Conservation (phyloP, 768 basidiomycete genomes). For the Chalciporus sphaerocephalus region DNA sequence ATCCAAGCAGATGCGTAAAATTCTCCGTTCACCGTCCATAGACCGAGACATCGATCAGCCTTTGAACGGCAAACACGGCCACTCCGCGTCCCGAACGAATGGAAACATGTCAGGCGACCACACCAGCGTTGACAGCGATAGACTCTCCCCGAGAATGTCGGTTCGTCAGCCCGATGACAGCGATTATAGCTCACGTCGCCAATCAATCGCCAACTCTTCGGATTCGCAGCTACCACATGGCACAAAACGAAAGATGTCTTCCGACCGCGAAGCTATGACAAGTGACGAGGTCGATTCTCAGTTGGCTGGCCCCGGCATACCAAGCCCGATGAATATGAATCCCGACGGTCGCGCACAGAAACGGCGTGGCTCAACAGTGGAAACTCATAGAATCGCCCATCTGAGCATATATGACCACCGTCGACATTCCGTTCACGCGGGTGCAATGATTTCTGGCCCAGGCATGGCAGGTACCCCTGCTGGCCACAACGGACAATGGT, state of each 20-base stretch:
- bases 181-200: slow-evolving; percentile 65
- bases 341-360: slow-evolving; percentile 69
- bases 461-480: slow-evolving; percentile 22
- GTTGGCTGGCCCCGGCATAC: slow-evolving; percentile 63
- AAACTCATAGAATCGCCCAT: slow-evolving; percentile 70
- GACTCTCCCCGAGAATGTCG: slow-evolving; percentile 25
- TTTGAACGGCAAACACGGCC: slow-evolving; percentile 16
- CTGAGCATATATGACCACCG: slow-evolving; percentile 70
- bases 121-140: slow-evolving; percentile 39
- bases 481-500: slow-evolving; percentile 42
- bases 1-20: slow-evolving; percentile 45
- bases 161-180: slow-evolving; percentile 46
- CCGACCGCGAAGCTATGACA: slow-evolving; percentile 51
- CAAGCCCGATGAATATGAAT: slow-evolving; percentile 55
- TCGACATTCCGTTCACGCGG: slow-evolving; percentile 70
- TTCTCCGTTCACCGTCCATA: slow-evolving; percentile 54
- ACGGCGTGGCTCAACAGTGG: slow-evolving; percentile 78
- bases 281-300: slow-evolving; percentile 65
- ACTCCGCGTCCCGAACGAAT: slow-evolving; percentile 17
- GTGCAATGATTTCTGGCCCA: slow-evolving; percentile 34
- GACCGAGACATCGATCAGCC: slow-evolving; percentile 35
- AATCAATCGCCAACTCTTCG: slow-evolving; percentile 55
- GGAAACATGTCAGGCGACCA: slow-evolving; percentile 31
- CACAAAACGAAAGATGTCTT: slow-evolving; percentile 80
- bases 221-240: slow-evolving; percentile 51